A percentile compares a stretch with the other conserved stretches of the same genome.
These are phyloP conservation scores for Naganishia antarctica DNA, from an alignment of 768 basidiomycete species.

Conservation along the genomic window DNA sequence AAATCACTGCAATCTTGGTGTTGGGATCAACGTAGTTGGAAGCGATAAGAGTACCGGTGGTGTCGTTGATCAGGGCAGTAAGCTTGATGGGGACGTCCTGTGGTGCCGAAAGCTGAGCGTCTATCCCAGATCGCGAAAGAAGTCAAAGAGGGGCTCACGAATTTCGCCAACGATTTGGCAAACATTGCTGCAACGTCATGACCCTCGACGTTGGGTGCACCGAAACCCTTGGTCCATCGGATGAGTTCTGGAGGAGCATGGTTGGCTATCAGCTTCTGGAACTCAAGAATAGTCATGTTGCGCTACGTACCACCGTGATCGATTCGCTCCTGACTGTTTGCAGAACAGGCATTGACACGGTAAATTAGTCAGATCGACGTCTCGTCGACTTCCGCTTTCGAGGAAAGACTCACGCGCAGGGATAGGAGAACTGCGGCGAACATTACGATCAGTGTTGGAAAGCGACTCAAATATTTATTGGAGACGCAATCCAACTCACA, in stretches of 20 bases:
- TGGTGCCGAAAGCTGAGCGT: neutral
- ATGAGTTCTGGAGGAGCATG: conserved; percentile 58
- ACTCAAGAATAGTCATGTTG: no score
- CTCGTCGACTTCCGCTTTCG: neutral
- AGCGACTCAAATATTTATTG: neutral
- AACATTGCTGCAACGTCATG: conserved; percentile 92
- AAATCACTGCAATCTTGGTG: conserved; percentile 92
- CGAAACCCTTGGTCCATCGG: conserved; percentile 99
- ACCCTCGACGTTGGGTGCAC: conserved; percentile 83
- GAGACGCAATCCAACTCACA: conserved; percentile 59
- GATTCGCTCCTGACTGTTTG: conserved; percentile 75
- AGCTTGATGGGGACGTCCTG: conserved; percentile 79
- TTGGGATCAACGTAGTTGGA: conserved; percentile 87
- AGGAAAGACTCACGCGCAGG: conserved; percentile 66
- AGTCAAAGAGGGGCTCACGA: conserved; percentile 55
- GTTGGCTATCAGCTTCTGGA: neutral
- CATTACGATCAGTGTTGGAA: no score
- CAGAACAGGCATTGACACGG: neutral
- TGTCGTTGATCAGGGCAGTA: conserved; percentile 91
- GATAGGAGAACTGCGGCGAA: conserved; percentile 75
- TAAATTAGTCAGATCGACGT: conserved; percentile 11
- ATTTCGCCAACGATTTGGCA: conserved; percentile 68
- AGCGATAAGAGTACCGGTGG: conserved; percentile 94
- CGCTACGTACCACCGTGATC: conserved; percentile 69
- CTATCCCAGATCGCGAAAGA: neutral